Percentiles rank a stretch among this genome's conserved stretches.
Conservation (phyloP, 164 flowering plant species). For the Magnolia sinica region DNA sequence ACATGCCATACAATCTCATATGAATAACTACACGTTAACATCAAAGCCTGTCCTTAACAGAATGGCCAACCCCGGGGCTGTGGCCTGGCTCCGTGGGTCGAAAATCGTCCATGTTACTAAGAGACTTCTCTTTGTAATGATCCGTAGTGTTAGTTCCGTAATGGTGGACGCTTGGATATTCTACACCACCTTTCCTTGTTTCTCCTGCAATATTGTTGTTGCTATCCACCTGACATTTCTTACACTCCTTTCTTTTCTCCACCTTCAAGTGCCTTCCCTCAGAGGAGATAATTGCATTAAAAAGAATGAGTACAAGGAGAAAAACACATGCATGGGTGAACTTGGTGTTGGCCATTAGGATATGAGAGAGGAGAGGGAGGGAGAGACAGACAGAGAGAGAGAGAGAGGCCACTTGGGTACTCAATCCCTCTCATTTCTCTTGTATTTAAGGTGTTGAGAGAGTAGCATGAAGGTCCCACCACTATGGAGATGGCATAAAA, state of each 20-base stretch:
- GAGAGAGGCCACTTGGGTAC: background rate
- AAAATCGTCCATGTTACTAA: background rate
- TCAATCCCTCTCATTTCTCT: background rate
- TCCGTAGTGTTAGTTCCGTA: background rate
- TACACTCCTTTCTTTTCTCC: background rate
- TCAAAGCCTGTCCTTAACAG: background rate
- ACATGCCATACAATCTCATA: no score
- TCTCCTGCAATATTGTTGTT: background rate
- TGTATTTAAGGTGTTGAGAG: conserved; percentile 3
- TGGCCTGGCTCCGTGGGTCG: conserved; percentile 9
- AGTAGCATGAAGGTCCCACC: background rate
- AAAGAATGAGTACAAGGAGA: background rate
- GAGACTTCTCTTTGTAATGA: background rate
- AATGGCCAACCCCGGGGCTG: conserved; percentile 17
- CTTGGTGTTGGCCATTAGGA: background rate
- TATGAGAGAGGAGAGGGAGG: background rate
- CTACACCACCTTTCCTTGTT: background rate
- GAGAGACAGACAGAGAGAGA: background rate
- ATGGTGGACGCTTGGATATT: background rate
- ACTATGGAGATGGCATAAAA: background rate
- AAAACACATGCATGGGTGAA: background rate
- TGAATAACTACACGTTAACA: no score
- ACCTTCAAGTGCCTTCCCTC: background rate
- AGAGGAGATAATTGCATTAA: background rate
- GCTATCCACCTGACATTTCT: background rate